Evolutionary conservation across 2,329 filamentous ascomycete genomes (phyloP), one percentile per base, ranked within the genome.

Genomic region (Diaporthe destruens): DNA sequence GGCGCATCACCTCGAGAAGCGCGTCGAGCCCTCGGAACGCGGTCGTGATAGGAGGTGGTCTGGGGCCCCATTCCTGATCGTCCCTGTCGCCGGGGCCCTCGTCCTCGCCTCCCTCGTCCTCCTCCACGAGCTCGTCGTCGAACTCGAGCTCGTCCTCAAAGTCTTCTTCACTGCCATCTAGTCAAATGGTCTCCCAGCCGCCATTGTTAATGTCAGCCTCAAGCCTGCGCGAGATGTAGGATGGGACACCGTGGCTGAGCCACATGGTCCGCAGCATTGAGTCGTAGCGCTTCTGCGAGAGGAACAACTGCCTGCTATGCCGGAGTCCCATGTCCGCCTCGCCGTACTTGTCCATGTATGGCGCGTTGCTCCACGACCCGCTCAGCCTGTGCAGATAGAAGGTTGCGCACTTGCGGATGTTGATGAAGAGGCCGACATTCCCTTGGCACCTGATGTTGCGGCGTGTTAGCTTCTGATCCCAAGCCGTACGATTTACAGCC

Each of bases 151-250:
- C 65, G 29, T 54, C 53, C 39, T 55, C 44, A 32, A 54, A 32
- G 11, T 53, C 34, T 9, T 68, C 42, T 44, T 69, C 68, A 59
- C 61, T 56, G 49, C 71, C 73, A 71, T 73, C 56, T 74, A 74
- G 73, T 84, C 77, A 89, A 68, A 91, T 87, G n/a, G 91, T 98
- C 85, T 99, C 96, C 96, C 96, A 99, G 0, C 96, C 96, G 0
- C 96, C 96, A 78, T 94, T 98, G 80, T 99, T 99, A 56, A 98
- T 94, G 81, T 99, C 96, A 18, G 94, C 93, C 85, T 99, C 96
- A 76, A 99, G 83, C 82, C 94, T 96, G 76, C 96, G 88, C 76
- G 93, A 94, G 80, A 99, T 98, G 59, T 94, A 91, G 76, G 93
- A 97, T 47, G 95, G 95, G 36, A 99, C 90, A 6, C 93, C 92